phyloP scores from a whole-genome alignment of 2,329 filamentous ascomycete species.

The Conoideocrella luteorostrata region DNA sequence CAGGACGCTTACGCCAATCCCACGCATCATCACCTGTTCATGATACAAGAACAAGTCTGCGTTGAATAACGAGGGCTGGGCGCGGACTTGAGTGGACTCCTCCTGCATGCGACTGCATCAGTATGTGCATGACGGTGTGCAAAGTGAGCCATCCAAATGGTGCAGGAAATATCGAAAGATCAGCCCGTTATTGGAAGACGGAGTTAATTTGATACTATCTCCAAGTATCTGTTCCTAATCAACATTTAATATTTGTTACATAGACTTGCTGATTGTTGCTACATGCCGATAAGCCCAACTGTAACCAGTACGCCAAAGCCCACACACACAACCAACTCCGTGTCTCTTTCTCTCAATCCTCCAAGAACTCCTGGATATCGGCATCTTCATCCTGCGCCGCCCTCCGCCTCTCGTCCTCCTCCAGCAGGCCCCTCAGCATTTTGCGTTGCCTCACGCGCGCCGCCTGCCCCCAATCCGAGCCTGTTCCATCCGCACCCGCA shows the following conservation, averaged over 20 bases:
- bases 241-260: background rate
- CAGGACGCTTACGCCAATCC: no score
- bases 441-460: constrained; percentile 62
- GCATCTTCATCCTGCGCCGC: constrained; percentile 63
- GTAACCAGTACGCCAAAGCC: background rate
- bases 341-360: constrained; percentile 28
- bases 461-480: constrained; percentile 62
- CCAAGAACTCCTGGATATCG: constrained; percentile 67
- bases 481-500: constrained; percentile 38
- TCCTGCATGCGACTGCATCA: no score
- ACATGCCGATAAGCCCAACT: background rate
- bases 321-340: background rate
- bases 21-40: no score
- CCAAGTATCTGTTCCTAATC: no score
- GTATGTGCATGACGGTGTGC: no score
- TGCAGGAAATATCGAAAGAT: no score
- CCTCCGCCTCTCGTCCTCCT: constrained; percentile 54
- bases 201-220: no score
- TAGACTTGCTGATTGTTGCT: background rate
- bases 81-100: no score
- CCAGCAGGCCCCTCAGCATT: constrained; percentile 58
- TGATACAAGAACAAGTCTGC: no score
- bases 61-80: no score
- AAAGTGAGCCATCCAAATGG: no score
- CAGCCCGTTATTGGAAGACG: no score